phyloP scores from a whole-genome alignment of 441 rosid genomes.

The Erodium texanum region DNA sequence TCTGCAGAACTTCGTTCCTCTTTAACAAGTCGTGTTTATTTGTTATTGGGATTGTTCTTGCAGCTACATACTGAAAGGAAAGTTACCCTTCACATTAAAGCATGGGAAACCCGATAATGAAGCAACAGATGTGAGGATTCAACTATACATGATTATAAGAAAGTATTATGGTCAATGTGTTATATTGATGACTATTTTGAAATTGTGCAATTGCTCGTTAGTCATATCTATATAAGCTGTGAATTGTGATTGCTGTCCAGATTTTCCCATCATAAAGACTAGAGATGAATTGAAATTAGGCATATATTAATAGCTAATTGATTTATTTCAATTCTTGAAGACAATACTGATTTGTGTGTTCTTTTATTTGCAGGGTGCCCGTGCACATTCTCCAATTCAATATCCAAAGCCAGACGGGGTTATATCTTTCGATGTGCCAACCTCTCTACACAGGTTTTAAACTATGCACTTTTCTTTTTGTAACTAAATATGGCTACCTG shows the following conservation, averaged over 20 bases:
- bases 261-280: no score
- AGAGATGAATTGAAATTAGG: no score
- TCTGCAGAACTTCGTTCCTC: no score
- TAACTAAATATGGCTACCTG: no score
- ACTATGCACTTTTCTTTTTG: background rate
- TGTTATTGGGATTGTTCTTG: constrained; percentile 12
- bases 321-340: no score
- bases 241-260: no score
- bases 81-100: constrained; percentile 61
- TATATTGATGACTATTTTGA: no score
- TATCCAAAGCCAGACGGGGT: constrained; percentile 86
- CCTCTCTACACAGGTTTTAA: constrained; percentile 78
- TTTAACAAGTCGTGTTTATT: background rate
- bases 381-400: constrained; percentile 47
- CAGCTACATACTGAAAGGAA: constrained; percentile 82
- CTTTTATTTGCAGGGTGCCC: constrained; percentile 50
- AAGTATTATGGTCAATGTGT: no score
- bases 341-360: constrained; percentile 3
- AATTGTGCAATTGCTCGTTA: no score
- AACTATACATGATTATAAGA: background rate
- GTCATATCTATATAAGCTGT: no score
- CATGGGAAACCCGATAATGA: constrained; percentile 91
- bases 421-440: constrained; percentile 80
- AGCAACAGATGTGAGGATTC: constrained; percentile 61
- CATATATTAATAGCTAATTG: no score